Evolutionary conservation across 73 alveolate genomes (phyloP), one percentile per base, ranked within the genome.

Genomic region (Tetrahymena elliotti): DNA sequence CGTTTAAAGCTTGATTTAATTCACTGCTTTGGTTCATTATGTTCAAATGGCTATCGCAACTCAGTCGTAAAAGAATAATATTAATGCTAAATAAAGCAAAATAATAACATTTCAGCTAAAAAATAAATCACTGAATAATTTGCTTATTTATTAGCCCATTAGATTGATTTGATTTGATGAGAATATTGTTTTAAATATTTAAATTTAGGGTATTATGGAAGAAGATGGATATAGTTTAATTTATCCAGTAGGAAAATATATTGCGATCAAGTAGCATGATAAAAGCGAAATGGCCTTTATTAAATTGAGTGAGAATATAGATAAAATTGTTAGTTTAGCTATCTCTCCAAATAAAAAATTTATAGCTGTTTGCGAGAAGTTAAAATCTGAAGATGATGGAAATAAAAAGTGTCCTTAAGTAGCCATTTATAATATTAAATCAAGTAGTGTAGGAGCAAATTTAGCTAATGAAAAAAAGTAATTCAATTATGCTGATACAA

Each of bases 211-310:
- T 68, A 68, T 68, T 18, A 68, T 68, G 88, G 96, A 94, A 31
- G 83, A 84, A 52, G 93, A 84, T 84, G 93, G 52, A 37, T 38
- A 94, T 20, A 94, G 93, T 35, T 94, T 94, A 41, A 53, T 94
- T 9, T 94, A 88, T 47, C 96, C 96, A 24, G 95, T 94, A 35
- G 96, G 96, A 84, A 94, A 94, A 52, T 94, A 84, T 94, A 94
- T 94, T 84, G 96, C 96, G 31, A 52, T 83, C 31, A 94, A 94
- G 93, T 34, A 83, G 82, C 93, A 84, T 88, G 96, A 94, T 88
- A 94, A 94, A 31, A 53, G 92, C 8, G 96, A 94, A 34, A 94
- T 93, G 54, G 47, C 83, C 38, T 94, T 88, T 92, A 84, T 94
- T 18, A 88, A 92, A 88, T 41, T 94, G 37, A 84, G 95, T 34